Evolutionary conservation across 352 stramenopile species (phyloP), one percentile per base, ranked within the genome.

Genomic region (Phytophthora colocasiae): DNA sequence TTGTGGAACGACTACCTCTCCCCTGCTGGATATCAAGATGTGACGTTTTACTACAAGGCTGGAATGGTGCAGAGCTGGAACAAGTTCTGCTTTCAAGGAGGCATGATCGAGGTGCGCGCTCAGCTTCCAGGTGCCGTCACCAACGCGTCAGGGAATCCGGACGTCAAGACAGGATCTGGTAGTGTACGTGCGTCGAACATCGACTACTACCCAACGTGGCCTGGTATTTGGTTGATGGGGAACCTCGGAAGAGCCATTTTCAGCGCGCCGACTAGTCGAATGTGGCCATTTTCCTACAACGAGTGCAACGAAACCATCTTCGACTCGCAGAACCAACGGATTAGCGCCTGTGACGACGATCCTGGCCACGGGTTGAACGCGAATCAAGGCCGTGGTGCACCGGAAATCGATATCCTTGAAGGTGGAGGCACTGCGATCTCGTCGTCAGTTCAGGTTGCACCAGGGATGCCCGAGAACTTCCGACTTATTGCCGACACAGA

Each of bases 231-330:
- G 96, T 75, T 99, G 46, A 80, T 99, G 52, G 97, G 97, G 6
- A 98, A 99, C 78, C 73, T 99, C 11, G 96, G 94, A n/a, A 75
- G 97, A 38, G 93, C 96, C 9, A 98, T 98, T n/a, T 99, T 98
- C 73, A 96, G 93, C 54, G 88, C 81, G 0, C 97, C 87, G 0
- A 98, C 93, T 19, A 93, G 93, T 48, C 91, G 95, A 55, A 94
- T 99, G 65, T 99, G 97, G 97, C 97, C 97, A 2, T 99, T 95
- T 82, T 97, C 87, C 44, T 99, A 98, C 71, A 81, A 98, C 63
- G 80, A 83, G 44, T 99, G 97, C 65, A 89, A 98, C 68, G 63
- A 77, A 0, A 71, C 65, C 0, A 67, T 83, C 11, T 92, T 92
- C 56, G 77, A 76, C n/a, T 69, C 75, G n/a, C 66, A 65, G 43